A percentile compares a stretch with the other conserved stretches of the same genome.
phyloP scores from a whole-genome alignment of 148 eudicot species.

The Vaccinium corymbosum region DNA sequence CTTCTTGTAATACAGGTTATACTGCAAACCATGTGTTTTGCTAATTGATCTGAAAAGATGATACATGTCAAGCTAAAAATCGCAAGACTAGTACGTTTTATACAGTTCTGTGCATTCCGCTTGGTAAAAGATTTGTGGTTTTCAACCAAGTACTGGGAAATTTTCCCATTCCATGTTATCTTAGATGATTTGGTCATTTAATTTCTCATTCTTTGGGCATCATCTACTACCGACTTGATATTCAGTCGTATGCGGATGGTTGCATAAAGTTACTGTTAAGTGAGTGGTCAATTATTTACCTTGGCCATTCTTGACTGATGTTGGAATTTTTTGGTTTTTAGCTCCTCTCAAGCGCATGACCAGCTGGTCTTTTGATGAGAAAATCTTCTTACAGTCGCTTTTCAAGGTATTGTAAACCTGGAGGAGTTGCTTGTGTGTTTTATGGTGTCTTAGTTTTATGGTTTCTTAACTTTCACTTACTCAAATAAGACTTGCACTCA shows the following conservation, averaged over 20 bases:
- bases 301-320: conserved; percentile 8
- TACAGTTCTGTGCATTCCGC: background rate
- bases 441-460: background rate
- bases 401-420: conserved; percentile 52
- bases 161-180: background rate
- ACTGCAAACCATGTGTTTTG: background rate
- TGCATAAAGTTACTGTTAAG: background rate
- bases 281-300: background rate
- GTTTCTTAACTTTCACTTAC: background rate
- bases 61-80: background rate
- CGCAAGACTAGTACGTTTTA: background rate
- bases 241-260: background rate
- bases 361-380: conserved; percentile 80
- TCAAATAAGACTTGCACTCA: background rate
- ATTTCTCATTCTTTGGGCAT: background rate
- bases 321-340: conserved; percentile 19
- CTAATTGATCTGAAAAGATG: background rate
- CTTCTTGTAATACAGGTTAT: conserved; percentile 56
- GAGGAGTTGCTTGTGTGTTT: background rate
- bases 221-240: background rate
- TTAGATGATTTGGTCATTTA: background rate
- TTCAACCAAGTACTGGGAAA: background rate
- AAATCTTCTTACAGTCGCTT: conserved; percentile 65
- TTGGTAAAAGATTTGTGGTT: background rate
- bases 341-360: conserved; percentile 45